Conservation (phyloP, 139 green algal species). For the Closterium sp. region DNA sequence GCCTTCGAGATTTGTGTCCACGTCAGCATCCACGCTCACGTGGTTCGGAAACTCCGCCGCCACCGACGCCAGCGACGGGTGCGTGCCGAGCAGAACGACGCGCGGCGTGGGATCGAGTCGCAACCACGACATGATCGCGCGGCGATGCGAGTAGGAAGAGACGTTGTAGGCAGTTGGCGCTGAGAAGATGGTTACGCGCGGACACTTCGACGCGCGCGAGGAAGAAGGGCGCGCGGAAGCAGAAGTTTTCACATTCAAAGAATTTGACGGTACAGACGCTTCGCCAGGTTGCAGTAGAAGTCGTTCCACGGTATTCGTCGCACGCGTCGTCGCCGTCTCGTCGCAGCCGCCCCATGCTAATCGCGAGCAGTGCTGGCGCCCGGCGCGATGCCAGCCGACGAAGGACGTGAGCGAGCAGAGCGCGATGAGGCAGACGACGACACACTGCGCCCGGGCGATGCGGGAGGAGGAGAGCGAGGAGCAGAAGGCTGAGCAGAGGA, state of each 20-base stretch:
- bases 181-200: neutral
- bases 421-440: neutral
- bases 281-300: neutral
- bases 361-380: no score
- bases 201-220: neutral
- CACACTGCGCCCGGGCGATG: neutral
- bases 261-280: neutral
- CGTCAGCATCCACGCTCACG: neutral
- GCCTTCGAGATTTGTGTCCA: constrained; percentile 1
- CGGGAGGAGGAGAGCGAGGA: neutral
- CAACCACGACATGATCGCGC: constrained; percentile 5
- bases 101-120: neutral
- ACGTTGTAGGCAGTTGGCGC: neutral
- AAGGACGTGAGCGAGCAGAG: neutral
- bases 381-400: neutral
- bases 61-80: neutral
- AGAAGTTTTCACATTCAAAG: neutral
- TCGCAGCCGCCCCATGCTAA: neutral
- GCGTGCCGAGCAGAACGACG: neutral
- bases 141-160: neutral
- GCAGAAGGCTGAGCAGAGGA: neutral
- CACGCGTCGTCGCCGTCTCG: neutral
- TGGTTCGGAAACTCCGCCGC: constrained; percentile 2
- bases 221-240: neutral
- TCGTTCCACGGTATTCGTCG: neutral